Evolutionary conservation across 371 early-diverging fungal species (phyloP).

Genomic region (Spiromyces aspiralis): DNA sequence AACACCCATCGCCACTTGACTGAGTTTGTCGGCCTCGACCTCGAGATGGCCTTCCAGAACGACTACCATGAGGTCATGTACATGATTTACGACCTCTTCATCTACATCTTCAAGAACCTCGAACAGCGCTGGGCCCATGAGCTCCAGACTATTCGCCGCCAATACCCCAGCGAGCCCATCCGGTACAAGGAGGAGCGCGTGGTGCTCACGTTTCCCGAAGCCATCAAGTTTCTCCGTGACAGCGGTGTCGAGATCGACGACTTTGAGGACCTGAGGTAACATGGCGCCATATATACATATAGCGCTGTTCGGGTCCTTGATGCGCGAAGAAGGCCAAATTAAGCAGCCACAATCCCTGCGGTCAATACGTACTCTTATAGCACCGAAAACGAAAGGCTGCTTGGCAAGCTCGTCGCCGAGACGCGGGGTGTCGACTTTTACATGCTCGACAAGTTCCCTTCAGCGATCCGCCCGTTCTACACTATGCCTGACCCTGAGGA

Average conservation of each 20-base stretch:
- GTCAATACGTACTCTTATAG: no score
- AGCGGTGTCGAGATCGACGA: constrained; percentile 86
- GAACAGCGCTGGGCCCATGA: constrained; percentile 67
- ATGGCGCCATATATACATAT: no score
- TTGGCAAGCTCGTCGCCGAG: constrained; percentile 89
- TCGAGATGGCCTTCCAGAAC: constrained; percentile 98
- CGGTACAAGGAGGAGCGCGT: constrained; percentile 76
- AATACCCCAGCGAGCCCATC: constrained; percentile 89
- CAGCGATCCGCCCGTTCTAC: constrained; percentile 96
- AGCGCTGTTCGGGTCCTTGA: no score
- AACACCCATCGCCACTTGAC: constrained; percentile 99
- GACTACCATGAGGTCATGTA: constrained; percentile 97
- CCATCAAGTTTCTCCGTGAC: constrained; percentile 81
- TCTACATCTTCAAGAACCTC: constrained; percentile 78
- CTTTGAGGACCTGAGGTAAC: constrained; percentile 84
- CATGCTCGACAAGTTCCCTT: constrained; percentile 99
- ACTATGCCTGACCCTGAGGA: constrained; percentile 93
- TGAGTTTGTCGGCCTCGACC: constrained; percentile 98
- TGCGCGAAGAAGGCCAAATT: no score
- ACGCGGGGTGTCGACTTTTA: constrained; percentile 98
- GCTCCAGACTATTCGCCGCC: constrained; percentile 75
- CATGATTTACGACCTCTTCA: constrained; percentile 82
- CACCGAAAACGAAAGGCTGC: constrained; percentile 83
- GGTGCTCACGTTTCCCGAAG: constrained; percentile 79
- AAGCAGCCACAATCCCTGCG: no score